Evolutionary conservation across 2,329 filamentous ascomycete genomes (phyloP).

Genomic region (Trichoderma lentiforme): DNA sequence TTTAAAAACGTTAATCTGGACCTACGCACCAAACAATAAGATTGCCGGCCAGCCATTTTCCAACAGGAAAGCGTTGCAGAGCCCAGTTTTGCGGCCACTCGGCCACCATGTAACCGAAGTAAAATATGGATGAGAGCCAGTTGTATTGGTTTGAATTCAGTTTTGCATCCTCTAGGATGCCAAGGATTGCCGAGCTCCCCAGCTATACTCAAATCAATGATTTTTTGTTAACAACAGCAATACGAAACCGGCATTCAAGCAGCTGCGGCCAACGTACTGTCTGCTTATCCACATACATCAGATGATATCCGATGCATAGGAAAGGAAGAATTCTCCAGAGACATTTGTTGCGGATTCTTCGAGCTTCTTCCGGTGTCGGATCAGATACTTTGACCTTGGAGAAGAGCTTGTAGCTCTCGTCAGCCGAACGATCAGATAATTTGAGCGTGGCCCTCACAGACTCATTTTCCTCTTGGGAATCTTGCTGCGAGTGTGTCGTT

Average conservation of each 20-base stretch:
- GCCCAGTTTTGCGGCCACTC: slow-evolving; percentile 43
- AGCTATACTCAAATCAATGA: neutral
- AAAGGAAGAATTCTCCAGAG: slow-evolving; percentile 37
- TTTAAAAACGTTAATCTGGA: neutral
- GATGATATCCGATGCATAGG: slow-evolving; percentile 37
- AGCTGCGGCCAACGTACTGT: slow-evolving; percentile 27
- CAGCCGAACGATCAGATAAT: slow-evolving; percentile 36
- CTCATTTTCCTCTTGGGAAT: neutral
- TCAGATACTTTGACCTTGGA: slow-evolving; percentile 36
- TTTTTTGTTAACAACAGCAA: neutral
- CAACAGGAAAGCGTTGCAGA: slow-evolving; percentile 45
- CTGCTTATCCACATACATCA: slow-evolving; percentile 40
- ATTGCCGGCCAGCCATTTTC: slow-evolving; percentile 38
- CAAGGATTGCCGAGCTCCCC: slow-evolving; percentile 21
- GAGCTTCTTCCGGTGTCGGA: slow-evolving; percentile 33
- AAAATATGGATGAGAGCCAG: slow-evolving; percentile 43
- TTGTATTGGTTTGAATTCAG: slow-evolving; percentile 21
- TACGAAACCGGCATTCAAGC: neutral
- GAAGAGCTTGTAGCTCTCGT: slow-evolving; percentile 42
- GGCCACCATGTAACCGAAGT: slow-evolving; percentile 47
- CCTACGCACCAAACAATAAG: slow-evolving; percentile 23
- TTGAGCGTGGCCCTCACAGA: slow-evolving; percentile 23
- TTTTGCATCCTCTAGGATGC: slow-evolving; percentile 19
- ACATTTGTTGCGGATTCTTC: slow-evolving; percentile 34
- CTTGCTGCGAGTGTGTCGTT: neutral